Base-by-base conservation (phyloP, 768 basidiomycete species). In the Tulasnella sp. region DNA sequence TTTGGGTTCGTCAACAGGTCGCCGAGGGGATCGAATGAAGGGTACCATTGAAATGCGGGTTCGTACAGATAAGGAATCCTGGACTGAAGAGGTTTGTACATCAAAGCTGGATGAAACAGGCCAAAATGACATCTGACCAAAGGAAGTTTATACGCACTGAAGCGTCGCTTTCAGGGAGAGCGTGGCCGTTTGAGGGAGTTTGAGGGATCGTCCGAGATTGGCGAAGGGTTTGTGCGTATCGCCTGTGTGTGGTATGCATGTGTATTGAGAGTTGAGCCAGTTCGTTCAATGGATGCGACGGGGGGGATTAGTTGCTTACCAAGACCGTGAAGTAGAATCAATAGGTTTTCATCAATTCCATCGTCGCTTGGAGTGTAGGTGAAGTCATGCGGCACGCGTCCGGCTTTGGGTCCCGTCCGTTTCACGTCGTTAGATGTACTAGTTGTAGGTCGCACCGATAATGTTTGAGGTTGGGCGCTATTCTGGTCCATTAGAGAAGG, bases 111-210 rank as follows among this genome's bases (percentile, higher is more conserved):
- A n/a, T n/a, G n/a, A n/a, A n/a, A n/a, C n/a, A n/a, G n/a, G n/a
- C n/a, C n/a, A n/a, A n/a, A n/a, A n/a, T n/a, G n/a, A n/a, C n/a
- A n/a, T n/a, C n/a, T n/a, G n/a, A n/a, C n/a, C n/a, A n/a, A n/a
- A n/a, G n/a, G n/a, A n/a, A n/a, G n/a, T n/a, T n/a, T 43, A 8
- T 17, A 55, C 54, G 21, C 27, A 88, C 85, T 80, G 81, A 66
- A 85, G 80, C 17, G 90, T 85, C 2, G 85, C 92, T 50, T 86
- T 81, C 9, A 95, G 68, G 1, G 88, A 79, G n/a, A 95, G 79
- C 1, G 81, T 76, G 2, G 91, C 89, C 0, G 93, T 95, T 69
- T 94, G 91, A 0, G 92, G 93, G n/a, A 96, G 79, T 64, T 81
- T 86, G 49, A 96, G 71, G 9, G 80, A 78, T 21, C 74, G 75